Percentiles rank a stretch among this genome's conserved stretches.
phyloP scores from a whole-genome alignment of 2,329 filamentous ascomycete species.

The Talaromyces atroroseus region DNA sequence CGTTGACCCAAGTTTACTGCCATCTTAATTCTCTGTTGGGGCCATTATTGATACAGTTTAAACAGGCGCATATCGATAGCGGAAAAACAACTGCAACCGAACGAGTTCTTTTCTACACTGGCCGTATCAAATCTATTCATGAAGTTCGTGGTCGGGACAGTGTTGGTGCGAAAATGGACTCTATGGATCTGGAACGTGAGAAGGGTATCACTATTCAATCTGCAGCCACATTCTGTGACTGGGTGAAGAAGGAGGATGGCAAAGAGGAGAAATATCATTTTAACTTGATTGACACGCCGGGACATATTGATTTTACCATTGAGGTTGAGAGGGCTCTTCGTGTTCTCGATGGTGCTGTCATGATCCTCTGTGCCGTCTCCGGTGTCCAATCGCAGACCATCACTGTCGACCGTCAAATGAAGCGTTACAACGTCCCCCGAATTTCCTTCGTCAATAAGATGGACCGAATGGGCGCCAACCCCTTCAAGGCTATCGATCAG shows the following conservation, averaged over 20 bases:
- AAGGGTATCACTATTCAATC: slow-evolving; percentile 99
- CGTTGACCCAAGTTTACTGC: neutral
- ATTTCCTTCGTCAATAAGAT: slow-evolving; percentile 99
- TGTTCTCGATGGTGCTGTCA: slow-evolving; percentile 92
- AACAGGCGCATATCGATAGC: slow-evolving; percentile 90
- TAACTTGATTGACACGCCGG: slow-evolving; percentile 97
- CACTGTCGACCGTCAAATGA: slow-evolving; percentile 97
- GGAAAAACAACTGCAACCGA: slow-evolving; percentile 97
- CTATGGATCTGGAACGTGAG: slow-evolving; percentile 96
- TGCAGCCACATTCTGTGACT: slow-evolving; percentile 95
- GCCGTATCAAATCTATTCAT: slow-evolving; percentile 93
- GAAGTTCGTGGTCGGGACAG: slow-evolving; percentile 86
- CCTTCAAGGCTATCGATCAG: slow-evolving; percentile 94
- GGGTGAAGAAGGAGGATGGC: slow-evolving; percentile 74
- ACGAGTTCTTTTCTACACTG: slow-evolving; percentile 96
- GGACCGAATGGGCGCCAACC: slow-evolving; percentile 97
- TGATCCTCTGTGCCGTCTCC: slow-evolving; percentile 96
- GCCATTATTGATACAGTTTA: slow-evolving; percentile 6
- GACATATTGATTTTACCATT: slow-evolving; percentile 98
- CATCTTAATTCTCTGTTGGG: neutral
- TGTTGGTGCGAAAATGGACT: slow-evolving; percentile 98
- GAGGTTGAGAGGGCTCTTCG: slow-evolving; percentile 93
- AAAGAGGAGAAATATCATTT: slow-evolving; percentile 90
- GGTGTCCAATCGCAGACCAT: slow-evolving; percentile 98
- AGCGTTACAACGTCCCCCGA: slow-evolving; percentile 91